These are phyloP conservation scores for Colletotrichum spinosum DNA, from an alignment of 2,329 filamentous ascomycete species.

Conservation along the genomic window DNA sequence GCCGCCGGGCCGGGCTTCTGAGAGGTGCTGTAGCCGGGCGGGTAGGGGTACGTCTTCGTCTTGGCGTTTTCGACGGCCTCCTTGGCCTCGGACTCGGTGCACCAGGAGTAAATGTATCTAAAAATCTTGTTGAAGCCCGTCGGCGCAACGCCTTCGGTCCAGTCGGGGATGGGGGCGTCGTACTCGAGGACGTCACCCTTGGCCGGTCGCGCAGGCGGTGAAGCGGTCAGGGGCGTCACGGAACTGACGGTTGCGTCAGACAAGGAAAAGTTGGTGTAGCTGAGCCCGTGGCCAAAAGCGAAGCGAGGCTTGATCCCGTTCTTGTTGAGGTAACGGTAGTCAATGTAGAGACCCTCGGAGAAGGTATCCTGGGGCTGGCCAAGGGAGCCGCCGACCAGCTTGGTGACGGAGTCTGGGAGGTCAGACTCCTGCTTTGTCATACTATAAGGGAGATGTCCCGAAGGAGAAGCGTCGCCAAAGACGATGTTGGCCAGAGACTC, in stretches of 20 bases:
- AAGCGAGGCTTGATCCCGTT: slow-evolving; percentile 79
- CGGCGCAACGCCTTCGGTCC: slow-evolving; percentile 69
- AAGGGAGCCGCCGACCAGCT: slow-evolving; percentile 65
- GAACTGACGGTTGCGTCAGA: slow-evolving; percentile 60
- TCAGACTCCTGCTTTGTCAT: slow-evolving; percentile 77
- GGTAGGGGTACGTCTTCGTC: slow-evolving; percentile 68
- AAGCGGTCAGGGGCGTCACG: slow-evolving; percentile 55
- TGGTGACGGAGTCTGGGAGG: slow-evolving; percentile 71
- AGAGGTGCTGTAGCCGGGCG: slow-evolving; percentile 70
- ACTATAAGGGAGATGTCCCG: slow-evolving; percentile 89
- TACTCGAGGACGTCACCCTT: slow-evolving; percentile 58
- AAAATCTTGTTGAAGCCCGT: slow-evolving; percentile 67
- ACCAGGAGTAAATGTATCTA: slow-evolving; percentile 79
- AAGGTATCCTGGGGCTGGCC: slow-evolving; percentile 85
- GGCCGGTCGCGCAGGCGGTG: slow-evolving; percentile 48
- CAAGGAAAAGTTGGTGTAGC: slow-evolving; percentile 80
- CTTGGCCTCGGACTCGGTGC: slow-evolving; percentile 55
- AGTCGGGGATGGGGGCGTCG: slow-evolving; percentile 62
- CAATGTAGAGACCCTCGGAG: slow-evolving; percentile 84
- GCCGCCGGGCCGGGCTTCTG: slow-evolving; percentile 62
- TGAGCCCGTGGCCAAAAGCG: slow-evolving; percentile 88
- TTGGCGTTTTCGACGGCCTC: slow-evolving; percentile 52
- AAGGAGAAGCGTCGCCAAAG: slow-evolving; percentile 80
- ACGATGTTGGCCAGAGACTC: slow-evolving; percentile 84
- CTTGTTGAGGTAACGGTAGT: slow-evolving; percentile 92